Conservation (phyloP, 164 flowering plant genomes). For the Aristolochia californica region DNA sequence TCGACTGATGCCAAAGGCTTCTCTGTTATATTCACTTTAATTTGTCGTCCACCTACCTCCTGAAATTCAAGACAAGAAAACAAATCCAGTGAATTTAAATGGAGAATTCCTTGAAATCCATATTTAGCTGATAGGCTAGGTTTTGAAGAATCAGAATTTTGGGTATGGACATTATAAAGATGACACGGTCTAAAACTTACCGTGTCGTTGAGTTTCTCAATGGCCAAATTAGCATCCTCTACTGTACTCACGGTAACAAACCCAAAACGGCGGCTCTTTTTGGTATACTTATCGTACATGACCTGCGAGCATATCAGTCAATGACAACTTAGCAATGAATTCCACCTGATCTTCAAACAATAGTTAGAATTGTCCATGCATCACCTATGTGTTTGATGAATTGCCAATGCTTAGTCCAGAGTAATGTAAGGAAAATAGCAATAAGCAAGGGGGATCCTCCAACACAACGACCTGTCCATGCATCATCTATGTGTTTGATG, state of each 20-base stretch:
- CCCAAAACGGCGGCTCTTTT: slow-evolving; percentile 85
- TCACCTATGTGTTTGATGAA: no score
- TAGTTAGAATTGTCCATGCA: no score
- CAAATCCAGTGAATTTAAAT: neutral
- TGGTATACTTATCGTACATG: slow-evolving; percentile 85
- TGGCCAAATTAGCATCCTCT: slow-evolving; percentile 78
- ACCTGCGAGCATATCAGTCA: slow-evolving; percentile 31
- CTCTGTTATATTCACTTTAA: slow-evolving; percentile 84
- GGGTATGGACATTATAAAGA: neutral
- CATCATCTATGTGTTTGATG: no score
- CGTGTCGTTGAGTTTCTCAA: slow-evolving; percentile 77
- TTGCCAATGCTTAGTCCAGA: no score
- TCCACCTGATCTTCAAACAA: neutral
- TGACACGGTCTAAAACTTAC: slow-evolving; percentile 26
- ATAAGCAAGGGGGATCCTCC: no score
- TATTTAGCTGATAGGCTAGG: neutral
- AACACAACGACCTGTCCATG: no score
- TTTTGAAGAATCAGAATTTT: neutral
- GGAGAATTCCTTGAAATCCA: neutral
- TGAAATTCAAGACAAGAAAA: slow-evolving; percentile 13
- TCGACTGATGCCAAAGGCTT: slow-evolving; percentile 48
- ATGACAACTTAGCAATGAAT: neutral
- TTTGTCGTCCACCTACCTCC: slow-evolving; percentile 86
- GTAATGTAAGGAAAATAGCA: no score
- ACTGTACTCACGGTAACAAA: slow-evolving; percentile 86